Evolutionary conservation across 495 filamentous ascomycete genomes (phyloP), one percentile per base, ranked within the genome.

Genomic region (Trypethelium eluteriae): DNA sequence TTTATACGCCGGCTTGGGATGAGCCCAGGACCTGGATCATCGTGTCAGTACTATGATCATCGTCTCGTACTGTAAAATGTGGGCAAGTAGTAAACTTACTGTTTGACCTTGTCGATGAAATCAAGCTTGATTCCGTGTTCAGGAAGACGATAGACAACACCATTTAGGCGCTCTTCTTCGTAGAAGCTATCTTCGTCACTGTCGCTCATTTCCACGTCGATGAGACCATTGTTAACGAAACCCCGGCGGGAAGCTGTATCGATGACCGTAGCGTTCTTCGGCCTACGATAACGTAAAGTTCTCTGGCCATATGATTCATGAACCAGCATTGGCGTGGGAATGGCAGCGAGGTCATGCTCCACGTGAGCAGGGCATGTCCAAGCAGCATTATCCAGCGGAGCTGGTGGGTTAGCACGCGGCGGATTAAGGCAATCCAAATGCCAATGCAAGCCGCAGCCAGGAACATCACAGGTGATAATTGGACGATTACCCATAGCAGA

Each of bases 331-430:
- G 65, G 39, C 4, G 49, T 44, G 34, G 78, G 76, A 78, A 83
- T 64, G 71, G 70, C 62, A 12, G 64, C 71, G 34, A 85, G 74
- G 41, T 86, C 83, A 47, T 86, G 80, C 57, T 91, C 89, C 41
- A 88, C 81, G 75, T 98, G 94, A 72, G 86, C 86, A 67, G 94
- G 93, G 71, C 94, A 98, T 79, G 85, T 88, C 92, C 92, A 98
- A 38, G 84, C 88, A 63, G 84, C 81, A 57, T 85, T 80, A 4
- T 79, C 66, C 67, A 75, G 82, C 72, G 77, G 76, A 62, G 80
- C 77, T 3, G 93, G 93, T 14, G 90, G 89, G 62, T 86, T 83
- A 38, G 92, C 86, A 73, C 93, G 74, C 38, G 95, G 95, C 2
- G 91, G 90, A 73, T 92, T 85, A 16, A 94, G 78, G 76, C 94